Evolutionary conservation across 1,139 yeast species (phyloP).

Genomic region (Diutina scorzettiae): DNA sequence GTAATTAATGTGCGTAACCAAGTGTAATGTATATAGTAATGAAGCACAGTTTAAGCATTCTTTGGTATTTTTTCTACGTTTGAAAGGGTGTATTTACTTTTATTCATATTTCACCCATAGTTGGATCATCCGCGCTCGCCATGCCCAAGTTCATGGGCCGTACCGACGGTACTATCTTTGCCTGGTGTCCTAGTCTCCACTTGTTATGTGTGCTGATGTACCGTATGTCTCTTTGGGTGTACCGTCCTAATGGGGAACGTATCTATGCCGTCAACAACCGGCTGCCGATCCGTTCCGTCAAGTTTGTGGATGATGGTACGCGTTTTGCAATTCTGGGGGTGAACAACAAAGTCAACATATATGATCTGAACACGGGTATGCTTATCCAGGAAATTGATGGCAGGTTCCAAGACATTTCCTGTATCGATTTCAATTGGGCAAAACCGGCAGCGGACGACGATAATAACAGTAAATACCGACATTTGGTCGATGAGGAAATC

Average conservation of each 20-base stretch:
- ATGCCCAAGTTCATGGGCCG: constrained; percentile 19
- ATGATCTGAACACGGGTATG: constrained; percentile 38
- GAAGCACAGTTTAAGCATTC: too few relatives aligned
- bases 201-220: constrained; percentile 38
- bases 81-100: too few relatives aligned
- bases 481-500: constrained; percentile 16
- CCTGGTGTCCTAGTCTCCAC: constrained; percentile 49
- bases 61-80: too few relatives aligned
- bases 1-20: constrained; percentile 38
- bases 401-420: constrained; percentile 13
- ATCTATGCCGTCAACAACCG: constrained; percentile 37
- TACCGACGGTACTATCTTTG: constrained; percentile 29
- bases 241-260: constrained; percentile 42
- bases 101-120: too few relatives aligned
- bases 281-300: constrained; percentile 21
- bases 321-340: constrained; percentile 33
- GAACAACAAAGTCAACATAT: constrained; percentile 33
- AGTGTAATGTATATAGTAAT: constrained; percentile 10
- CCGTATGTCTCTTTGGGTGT: constrained; percentile 38
- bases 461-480: constrained; percentile 9
- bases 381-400: constrained; percentile 15
- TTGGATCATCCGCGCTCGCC: too few relatives aligned
- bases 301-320: constrained; percentile 26
- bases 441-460: constrained; percentile 8
- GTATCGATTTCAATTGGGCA: constrained; percentile 6